Conservation (phyloP, 1,284 basidiomycete genomes). For the Rugosomyces carneus region DNA sequence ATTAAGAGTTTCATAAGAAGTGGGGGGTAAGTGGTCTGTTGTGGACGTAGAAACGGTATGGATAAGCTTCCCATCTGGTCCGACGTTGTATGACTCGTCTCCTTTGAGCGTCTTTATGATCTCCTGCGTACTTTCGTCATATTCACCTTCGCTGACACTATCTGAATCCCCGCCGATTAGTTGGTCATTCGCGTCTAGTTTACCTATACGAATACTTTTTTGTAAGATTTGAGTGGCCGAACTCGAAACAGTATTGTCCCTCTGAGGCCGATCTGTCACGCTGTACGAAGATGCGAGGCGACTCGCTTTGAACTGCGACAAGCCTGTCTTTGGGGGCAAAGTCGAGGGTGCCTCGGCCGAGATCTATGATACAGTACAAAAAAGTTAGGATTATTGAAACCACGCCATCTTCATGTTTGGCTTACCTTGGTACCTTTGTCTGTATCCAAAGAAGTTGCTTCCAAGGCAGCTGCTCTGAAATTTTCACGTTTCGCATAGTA, state of each 20-base stretch:
- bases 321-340: conserved; percentile 36
- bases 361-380: conserved; percentile 16
- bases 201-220: conserved; percentile 54
- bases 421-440: conserved; percentile 36
- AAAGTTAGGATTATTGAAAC: background rate
- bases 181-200: conserved; percentile 44
- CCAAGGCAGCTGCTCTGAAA: conserved; percentile 46
- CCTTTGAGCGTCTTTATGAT: conserved; percentile 50
- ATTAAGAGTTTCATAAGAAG: conserved; percentile 10
- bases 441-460: conserved; percentile 43
- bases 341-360: conserved; percentile 21
- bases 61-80: conserved; percentile 34
- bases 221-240: conserved; percentile 47
- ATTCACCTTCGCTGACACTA: conserved; percentile 53
- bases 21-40: conserved; percentile 7
- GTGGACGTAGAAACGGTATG: conserved; percentile 19
- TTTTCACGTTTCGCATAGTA: conserved; percentile 57
- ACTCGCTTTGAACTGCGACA: conserved; percentile 60
- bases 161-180: conserved; percentile 54
- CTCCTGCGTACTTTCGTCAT: conserved; percentile 38
- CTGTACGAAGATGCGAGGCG: conserved; percentile 41
- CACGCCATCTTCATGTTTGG: conserved; percentile 30
- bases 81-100: conserved; percentile 55
- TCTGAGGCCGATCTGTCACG: conserved; percentile 36
- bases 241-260: conserved; percentile 43